Base-by-base conservation (phyloP, 805 yeast genomes). In the Metschnikowia gelsemii region DNA sequence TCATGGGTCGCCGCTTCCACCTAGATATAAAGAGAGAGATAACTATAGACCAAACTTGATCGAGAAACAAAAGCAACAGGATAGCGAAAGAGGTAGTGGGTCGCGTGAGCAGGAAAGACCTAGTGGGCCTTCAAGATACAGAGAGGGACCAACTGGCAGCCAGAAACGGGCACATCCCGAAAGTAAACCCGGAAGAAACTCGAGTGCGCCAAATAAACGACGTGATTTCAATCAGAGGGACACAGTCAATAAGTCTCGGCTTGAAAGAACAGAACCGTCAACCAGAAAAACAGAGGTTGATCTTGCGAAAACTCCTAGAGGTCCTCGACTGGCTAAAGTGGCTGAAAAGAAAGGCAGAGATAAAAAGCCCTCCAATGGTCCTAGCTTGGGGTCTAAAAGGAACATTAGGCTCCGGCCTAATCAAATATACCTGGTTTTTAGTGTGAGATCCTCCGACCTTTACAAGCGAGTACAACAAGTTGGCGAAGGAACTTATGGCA, bases 401-500 rank as follows among this genome's bases (percentile, higher is more conserved):
- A n/a, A n/a, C n/a, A 25, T 36, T 1, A 58, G 55, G 40, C 57
- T 62, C 23, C 35, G 43, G 13, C 53, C 52, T 8, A 45, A 55
- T 14, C 75, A 70, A 42, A 57, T 67, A 11, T 70, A 63, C 45
- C 58, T 64, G 49, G 45, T 68, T 2, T 60, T 58, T 42, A 49
- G 57, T 4, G 46, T 39, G 2, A 54, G 65, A 22, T 44, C 60
- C 5, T 52, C 61, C 1, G 72, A 73, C 9, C 58, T 76, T 2
- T 88, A 84, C 60, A 82, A 83, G 49, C 70, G 90, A 40, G 78
- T 87, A 1, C 74, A 78, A 29, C 98, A 93, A 58, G 98, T 93
- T 4, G 99, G 99, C n/a, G 98, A 93, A 64, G 99, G 99, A 8
- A 93, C 98, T 0, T 93, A 93, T 61, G 99, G 99, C 14, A 89